These are phyloP conservation scores for Suhomyces wounanorum DNA, from an alignment of 1,139 yeast genomes.

Conservation along the genomic window DNA sequence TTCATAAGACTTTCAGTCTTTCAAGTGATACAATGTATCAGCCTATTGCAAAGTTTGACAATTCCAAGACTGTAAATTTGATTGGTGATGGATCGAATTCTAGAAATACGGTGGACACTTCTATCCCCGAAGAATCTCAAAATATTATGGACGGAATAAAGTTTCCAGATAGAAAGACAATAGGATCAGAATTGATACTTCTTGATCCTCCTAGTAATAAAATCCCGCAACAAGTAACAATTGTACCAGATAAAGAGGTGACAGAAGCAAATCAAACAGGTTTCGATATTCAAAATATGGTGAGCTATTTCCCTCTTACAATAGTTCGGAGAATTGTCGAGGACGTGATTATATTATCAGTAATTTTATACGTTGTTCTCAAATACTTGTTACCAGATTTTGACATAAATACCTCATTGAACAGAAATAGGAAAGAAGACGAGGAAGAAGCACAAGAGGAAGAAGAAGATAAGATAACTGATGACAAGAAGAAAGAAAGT, in stretches of 20 bases:
- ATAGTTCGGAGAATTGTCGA: conserved; percentile 32
- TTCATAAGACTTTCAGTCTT: conserved; percentile 46
- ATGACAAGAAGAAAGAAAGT: background rate
- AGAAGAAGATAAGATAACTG: background rate
- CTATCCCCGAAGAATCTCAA: conserved; percentile 2
- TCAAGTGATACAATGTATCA: conserved; percentile 37
- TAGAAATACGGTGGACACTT: conserved; percentile 20
- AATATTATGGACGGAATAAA: conserved; percentile 41
- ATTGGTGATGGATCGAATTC: conserved; percentile 11
- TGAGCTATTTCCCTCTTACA: conserved; percentile 14
- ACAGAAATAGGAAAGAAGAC: background rate
- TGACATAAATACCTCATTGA: background rate
- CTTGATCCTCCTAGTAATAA: conserved; percentile 12
- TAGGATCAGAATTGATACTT: conserved; percentile 16
- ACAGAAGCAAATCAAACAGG: background rate
- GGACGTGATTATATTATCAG: conserved; percentile 29
- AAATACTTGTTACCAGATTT: conserved; percentile 7
- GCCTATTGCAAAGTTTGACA: conserved; percentile 36
- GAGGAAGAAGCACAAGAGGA: conserved; percentile 1
- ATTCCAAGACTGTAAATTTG: conserved; percentile 9
- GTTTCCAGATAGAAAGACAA: conserved; percentile 26
- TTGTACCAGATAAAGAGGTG: background rate
- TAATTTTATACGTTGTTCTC: conserved; percentile 16
- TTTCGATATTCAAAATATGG: background rate
- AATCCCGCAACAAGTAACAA: background rate